A percentile compares a stretch with the other conserved stretches of the same genome.
phyloP scores from a whole-genome alignment of 2,329 filamentous ascomycete species.

The Alternaria arborescens region DNA sequence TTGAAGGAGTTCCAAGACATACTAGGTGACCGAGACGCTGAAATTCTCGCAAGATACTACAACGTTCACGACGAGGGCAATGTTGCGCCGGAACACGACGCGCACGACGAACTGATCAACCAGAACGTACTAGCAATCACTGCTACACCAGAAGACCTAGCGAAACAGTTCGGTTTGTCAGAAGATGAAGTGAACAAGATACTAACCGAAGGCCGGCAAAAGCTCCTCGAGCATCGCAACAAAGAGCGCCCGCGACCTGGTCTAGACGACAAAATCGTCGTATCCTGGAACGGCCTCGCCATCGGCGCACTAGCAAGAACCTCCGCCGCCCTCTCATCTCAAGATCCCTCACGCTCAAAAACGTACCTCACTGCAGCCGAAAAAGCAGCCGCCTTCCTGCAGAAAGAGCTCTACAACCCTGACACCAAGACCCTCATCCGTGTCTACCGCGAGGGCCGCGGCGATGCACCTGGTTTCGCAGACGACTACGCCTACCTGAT shows the following conservation, averaged over 20 bases:
- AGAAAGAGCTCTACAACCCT: constrained; percentile 74
- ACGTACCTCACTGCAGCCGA: constrained; percentile 72
- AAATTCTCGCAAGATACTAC: constrained; percentile 84
- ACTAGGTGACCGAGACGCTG: constrained; percentile 72
- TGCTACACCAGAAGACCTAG: constrained; percentile 72
- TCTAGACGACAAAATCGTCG: constrained; percentile 87
- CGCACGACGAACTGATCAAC: constrained; percentile 92
- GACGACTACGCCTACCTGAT: constrained; percentile 95
- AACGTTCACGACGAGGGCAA: constrained; percentile 86
- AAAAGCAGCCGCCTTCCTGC: constrained; percentile 76
- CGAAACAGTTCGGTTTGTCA: constrained; percentile 76
- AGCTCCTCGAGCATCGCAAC: constrained; percentile 75
- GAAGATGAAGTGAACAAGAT: constrained; percentile 73
- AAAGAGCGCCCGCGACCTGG: constrained; percentile 77
- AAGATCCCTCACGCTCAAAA: constrained; percentile 65
- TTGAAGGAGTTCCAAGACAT: constrained; percentile 83
- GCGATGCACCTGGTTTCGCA: constrained; percentile 77
- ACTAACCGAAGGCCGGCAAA: constrained; percentile 71
- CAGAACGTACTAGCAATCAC: constrained; percentile 86
- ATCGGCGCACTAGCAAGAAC: constrained; percentile 83
- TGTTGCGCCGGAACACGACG: constrained; percentile 80
- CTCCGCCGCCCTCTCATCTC: constrained; percentile 69
- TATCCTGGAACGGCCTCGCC: constrained; percentile 87
- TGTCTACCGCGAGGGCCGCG: constrained; percentile 74
- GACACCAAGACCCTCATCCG: constrained; percentile 71